phyloP scores from a whole-genome alignment of 768 basidiomycete genomes.

The Leucosporidium creatinivorum region DNA sequence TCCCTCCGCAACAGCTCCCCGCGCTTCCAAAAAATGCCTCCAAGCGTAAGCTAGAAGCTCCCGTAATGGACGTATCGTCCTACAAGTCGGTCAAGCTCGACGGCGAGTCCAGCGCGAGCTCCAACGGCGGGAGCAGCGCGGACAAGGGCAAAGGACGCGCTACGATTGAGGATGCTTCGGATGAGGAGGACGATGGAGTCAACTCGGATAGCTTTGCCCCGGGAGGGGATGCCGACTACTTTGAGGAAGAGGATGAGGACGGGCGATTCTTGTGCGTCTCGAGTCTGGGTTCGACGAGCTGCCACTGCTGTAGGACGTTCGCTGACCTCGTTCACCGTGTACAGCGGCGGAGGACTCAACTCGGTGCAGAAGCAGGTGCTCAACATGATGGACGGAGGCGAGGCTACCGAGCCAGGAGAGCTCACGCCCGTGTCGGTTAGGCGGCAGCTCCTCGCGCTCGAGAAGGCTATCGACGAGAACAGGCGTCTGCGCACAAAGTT shows the following conservation, averaged over 20 bases:
- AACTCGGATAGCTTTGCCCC: slow-evolving; percentile 57
- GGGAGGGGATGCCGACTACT: slow-evolving; percentile 83
- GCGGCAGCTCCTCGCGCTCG: slow-evolving; percentile 67
- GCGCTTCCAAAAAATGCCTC: slow-evolving; percentile 3
- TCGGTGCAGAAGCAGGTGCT: slow-evolving; percentile 89
- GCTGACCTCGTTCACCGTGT: slow-evolving; percentile 72
- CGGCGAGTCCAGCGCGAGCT: neutral
- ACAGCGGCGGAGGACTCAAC: slow-evolving; percentile 74
- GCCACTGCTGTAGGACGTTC: neutral
- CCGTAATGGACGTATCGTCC: slow-evolving; percentile 27
- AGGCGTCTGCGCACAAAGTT: slow-evolving; percentile 63
- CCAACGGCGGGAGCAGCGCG: neutral
- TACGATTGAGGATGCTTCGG: slow-evolving; percentile 51
- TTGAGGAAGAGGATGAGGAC: slow-evolving; percentile 59
- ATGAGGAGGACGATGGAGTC: slow-evolving; percentile 45
- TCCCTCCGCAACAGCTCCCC: slow-evolving; percentile 12
- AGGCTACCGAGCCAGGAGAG: slow-evolving; percentile 8
- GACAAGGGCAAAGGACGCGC: slow-evolving; percentile 30
- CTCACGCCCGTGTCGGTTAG: slow-evolving; percentile 60
- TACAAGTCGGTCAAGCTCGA: slow-evolving; percentile 21
- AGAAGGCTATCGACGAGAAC: slow-evolving; percentile 86
- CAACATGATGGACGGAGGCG: slow-evolving; percentile 72
- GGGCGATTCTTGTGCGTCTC: slow-evolving; percentile 35
- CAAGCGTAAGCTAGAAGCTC: slow-evolving; percentile 35
- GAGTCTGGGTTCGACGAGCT: neutral